A percentile compares a stretch with the other conserved stretches of the same genome.
phyloP scores from a whole-genome alignment of 176 grass and related monocot species.

The Dendrocalamus sinicus region DNA sequence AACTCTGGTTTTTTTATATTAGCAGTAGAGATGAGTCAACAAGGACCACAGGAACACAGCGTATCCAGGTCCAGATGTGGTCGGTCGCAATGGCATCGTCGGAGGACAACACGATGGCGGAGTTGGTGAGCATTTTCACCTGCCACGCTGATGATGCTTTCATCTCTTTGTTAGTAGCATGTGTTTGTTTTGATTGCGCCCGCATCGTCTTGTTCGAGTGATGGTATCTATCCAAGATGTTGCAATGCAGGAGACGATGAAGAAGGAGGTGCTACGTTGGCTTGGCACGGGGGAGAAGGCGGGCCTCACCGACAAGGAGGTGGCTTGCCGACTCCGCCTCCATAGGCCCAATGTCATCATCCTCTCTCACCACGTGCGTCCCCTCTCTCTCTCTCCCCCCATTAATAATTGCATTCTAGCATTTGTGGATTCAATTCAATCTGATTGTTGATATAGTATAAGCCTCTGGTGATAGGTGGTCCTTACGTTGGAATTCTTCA shows the following conservation, averaged over 20 bases:
- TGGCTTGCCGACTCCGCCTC: slow-evolving; percentile 36
- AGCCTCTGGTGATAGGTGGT: too few species aligned
- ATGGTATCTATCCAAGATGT: neutral
- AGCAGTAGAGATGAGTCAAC: too few species aligned
- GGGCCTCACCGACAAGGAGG: slow-evolving; percentile 35
- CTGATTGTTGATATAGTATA: neutral
- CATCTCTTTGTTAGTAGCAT: too few species aligned
- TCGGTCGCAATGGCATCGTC: slow-evolving; percentile 38
- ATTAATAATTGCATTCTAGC: neutral
- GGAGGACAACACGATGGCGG: slow-evolving; percentile 38
- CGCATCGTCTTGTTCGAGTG: neutral
- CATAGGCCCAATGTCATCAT: slow-evolving; percentile 37
- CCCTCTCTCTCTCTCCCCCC: too few species aligned
- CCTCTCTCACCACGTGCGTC: slow-evolving; percentile 34
- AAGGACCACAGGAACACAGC: too few species aligned
- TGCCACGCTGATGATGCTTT: neutral
- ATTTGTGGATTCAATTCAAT: neutral
- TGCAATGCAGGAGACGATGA: slow-evolving; percentile 41
- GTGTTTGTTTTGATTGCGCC: neutral
- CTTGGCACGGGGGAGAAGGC: slow-evolving; percentile 37
- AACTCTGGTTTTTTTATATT: too few species aligned
- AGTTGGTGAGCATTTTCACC: slow-evolving; percentile 20
- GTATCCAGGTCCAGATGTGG: too few species aligned
- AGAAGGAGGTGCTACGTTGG: slow-evolving; percentile 47
- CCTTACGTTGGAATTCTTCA: neutral